Evolutionary conservation across 2,329 filamentous ascomycete genomes (phyloP).

Genomic region (Paecilomyces fulvus): DNA sequence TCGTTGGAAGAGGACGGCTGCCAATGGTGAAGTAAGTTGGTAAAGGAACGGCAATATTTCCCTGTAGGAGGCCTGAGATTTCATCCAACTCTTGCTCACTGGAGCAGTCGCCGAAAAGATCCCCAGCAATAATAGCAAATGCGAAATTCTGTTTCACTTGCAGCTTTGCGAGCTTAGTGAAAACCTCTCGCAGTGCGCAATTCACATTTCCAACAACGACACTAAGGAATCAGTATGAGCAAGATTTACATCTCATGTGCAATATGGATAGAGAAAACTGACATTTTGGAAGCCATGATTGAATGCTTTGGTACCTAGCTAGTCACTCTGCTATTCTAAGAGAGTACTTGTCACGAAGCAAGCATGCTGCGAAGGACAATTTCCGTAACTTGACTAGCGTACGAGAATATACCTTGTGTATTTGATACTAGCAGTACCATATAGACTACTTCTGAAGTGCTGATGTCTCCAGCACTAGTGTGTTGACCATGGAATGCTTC

Average conservation of each 20-base stretch:
- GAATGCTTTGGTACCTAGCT: background rate
- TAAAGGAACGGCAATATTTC: constrained; percentile 65
- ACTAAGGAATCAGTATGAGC: constrained; percentile 22
- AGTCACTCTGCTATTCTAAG: background rate
- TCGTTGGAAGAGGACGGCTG: constrained; percentile 58
- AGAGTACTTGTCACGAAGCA: background rate
- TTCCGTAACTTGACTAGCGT: background rate
- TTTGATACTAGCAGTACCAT: background rate
- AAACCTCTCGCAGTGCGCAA: constrained; percentile 65
- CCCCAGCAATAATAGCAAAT: constrained; percentile 74
- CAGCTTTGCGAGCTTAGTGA: constrained; percentile 70
- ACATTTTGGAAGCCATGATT: constrained; percentile 52
- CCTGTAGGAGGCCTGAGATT: constrained; percentile 59
- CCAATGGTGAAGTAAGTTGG: constrained; percentile 89
- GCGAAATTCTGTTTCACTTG: constrained; percentile 84
- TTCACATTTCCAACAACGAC: constrained; percentile 75
- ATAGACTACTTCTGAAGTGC: background rate
- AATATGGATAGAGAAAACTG: constrained; percentile 14
- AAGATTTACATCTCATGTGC: constrained; percentile 1
- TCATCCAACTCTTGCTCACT: constrained; percentile 47
- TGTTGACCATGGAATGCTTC: background rate
- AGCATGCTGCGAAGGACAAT: background rate
- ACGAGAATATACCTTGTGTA: background rate
- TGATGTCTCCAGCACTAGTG: background rate
- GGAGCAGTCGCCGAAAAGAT: constrained; percentile 60